These are phyloP conservation scores for Candida golubevii DNA, from an alignment of 805 yeast species.

Conservation along the genomic window DNA sequence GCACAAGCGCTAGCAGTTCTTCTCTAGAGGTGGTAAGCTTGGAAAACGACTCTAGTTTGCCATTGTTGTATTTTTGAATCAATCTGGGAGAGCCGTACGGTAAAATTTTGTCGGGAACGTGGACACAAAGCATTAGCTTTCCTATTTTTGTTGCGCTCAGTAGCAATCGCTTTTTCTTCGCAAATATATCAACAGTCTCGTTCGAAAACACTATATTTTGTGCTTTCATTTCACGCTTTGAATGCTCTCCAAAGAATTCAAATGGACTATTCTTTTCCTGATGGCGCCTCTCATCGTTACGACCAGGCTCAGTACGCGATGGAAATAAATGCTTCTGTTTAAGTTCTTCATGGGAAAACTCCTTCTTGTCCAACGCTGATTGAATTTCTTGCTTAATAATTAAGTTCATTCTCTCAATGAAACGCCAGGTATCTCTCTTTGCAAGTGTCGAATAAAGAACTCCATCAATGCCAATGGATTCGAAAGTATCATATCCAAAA, in stretches of 20 bases:
- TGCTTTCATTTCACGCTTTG: slow-evolving; percentile 2
- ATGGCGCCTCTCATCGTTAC: background rate
- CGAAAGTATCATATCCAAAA: slow-evolving; percentile 25
- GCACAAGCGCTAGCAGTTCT: slow-evolving; percentile 6
- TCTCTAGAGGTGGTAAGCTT: background rate
- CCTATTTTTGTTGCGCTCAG: slow-evolving; percentile 33
- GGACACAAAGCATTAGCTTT: slow-evolving; percentile 27
- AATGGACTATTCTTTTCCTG: slow-evolving; percentile 1
- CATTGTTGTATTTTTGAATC: slow-evolving; percentile 34
- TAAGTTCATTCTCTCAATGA: slow-evolving; percentile 24
- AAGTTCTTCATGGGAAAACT: slow-evolving; percentile 24
- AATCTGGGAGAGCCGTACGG: slow-evolving; percentile 37
- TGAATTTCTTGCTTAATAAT: slow-evolving; percentile 36
- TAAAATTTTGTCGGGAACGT: slow-evolving; percentile 31
- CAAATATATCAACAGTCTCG: slow-evolving; percentile 21
- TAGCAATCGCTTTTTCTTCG: slow-evolving; percentile 34
- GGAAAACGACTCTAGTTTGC: slow-evolving; percentile 5
- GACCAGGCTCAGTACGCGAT: background rate
- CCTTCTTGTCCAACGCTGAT: slow-evolving; percentile 24
- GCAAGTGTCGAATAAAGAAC: slow-evolving; percentile 25
- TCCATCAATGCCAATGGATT: slow-evolving; percentile 33
- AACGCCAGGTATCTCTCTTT: slow-evolving; percentile 31
- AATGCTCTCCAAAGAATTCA: slow-evolving; percentile 2
- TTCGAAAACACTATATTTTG: slow-evolving; percentile 13
- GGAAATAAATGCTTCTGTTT: slow-evolving; percentile 29